Evolutionary conservation across 1,284 basidiomycete genomes (phyloP), one percentile per base, ranked within the genome.

Genomic region (Limonomyces culmigenus): DNA sequence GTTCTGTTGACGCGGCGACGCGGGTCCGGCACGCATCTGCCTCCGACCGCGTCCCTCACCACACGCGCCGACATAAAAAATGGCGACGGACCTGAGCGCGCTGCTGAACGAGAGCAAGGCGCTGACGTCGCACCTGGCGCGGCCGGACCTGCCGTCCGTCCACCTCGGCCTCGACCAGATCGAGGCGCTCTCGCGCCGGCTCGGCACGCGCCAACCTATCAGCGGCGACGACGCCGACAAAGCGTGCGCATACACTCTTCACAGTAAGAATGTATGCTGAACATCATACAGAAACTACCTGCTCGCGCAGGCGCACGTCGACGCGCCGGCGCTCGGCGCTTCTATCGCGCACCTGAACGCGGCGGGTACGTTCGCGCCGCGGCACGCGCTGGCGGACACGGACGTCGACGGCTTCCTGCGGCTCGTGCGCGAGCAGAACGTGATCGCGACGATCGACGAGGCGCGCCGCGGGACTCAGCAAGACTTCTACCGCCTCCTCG

Each of bases 361-460:
- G 0, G 63, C 78, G 0, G 65, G 77, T n/a, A 88, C 86, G 1
- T 93, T 93, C 52, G 76, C 86, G 23, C 86, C 88, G 0, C 61
- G 92, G 11, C 84, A 89, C 48, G 80, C 87, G 5, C 67, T 93
- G 18, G 80, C 84, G 52, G 88, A 93, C 57, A 92, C 85, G 0
- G 88, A 93, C 50, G 78, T 93, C 32, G 72, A 79, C 23, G 84
- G 85, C 21, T 92, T 84, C 53, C 68, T 93, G 20, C 79, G 85
- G 15, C 84, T 91, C 55, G 81, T 85, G 4, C 88, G 93, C 49
- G 89, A 96, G 54, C 89, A 93, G 53, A 87, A 86, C 43, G 73
- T 96, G 39, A 86, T 95, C 42, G 84, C 85, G 3, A 86, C 87
- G 2, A 92, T 96, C 40, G 89, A 95, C 52, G 85, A 93, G 50